phyloP scores from a whole-genome alignment of 1,139 yeast genomes.

The Blastobotrys niveus region DNA sequence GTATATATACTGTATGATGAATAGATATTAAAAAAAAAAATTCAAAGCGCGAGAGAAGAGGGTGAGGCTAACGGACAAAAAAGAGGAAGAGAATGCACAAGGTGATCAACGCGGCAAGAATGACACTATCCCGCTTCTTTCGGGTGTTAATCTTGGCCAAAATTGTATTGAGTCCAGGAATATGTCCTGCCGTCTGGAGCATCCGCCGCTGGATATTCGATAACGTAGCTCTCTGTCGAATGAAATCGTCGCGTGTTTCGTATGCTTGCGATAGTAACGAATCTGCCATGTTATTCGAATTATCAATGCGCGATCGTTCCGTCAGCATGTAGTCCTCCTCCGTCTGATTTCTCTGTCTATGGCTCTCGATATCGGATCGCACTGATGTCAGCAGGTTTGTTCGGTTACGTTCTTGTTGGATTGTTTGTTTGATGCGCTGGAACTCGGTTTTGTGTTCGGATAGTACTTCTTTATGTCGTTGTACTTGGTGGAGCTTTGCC shows the following conservation, averaged over 20 bases:
- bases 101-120: slow-evolving; percentile 71
- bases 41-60: background rate
- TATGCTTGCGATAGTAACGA: slow-evolving; percentile 74
- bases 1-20: background rate
- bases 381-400: slow-evolving; percentile 69
- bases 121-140: slow-evolving; percentile 79
- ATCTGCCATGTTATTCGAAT: slow-evolving; percentile 72
- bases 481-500: slow-evolving; percentile 72
- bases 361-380: slow-evolving; percentile 66
- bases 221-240: slow-evolving; percentile 62
- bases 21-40: background rate
- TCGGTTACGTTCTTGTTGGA: slow-evolving; percentile 70
- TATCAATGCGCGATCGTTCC: slow-evolving; percentile 69
- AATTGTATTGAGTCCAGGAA: slow-evolving; percentile 80
- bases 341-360: slow-evolving; percentile 41
- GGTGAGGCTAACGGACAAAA: slow-evolving; percentile 39
- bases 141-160: slow-evolving; percentile 80
- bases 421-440: slow-evolving; percentile 50
- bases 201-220: slow-evolving; percentile 61
- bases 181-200: slow-evolving; percentile 52
- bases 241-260: slow-evolving; percentile 80
- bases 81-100: slow-evolving; percentile 66
- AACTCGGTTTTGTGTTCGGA: slow-evolving; percentile 65
- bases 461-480: slow-evolving; percentile 73
- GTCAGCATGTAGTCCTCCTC: slow-evolving; percentile 64